Conservation (phyloP, 2,329 filamentous ascomycete genomes). For the Penicillium olsonii region DNA sequence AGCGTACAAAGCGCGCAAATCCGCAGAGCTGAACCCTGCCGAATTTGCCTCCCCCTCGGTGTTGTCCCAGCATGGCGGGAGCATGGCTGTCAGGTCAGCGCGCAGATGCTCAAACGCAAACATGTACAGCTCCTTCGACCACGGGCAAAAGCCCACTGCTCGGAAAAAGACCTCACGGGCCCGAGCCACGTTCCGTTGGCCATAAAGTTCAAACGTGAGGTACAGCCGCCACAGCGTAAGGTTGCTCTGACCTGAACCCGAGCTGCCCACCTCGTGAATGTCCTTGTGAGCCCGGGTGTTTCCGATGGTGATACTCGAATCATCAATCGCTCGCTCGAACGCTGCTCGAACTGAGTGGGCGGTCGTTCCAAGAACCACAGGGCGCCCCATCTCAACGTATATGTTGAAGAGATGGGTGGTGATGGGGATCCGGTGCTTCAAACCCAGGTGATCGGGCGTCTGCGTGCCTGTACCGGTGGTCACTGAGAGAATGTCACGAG, state of each 20-base stretch:
- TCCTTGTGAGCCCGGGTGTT: not conserved
- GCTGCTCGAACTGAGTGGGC: conserved; percentile 56
- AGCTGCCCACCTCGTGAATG: conserved; percentile 3
- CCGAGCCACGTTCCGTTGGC: conserved; percentile 35
- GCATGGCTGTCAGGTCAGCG: conserved; percentile 16
- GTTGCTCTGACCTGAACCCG: conserved; percentile 32
- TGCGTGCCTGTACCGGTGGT: conserved; percentile 5
- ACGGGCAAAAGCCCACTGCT: conserved; percentile 60
- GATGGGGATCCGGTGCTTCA: conserved; percentile 38
- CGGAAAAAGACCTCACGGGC: conserved; percentile 58
- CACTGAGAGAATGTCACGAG: conserved; percentile 62
- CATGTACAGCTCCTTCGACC: conserved; percentile 63
- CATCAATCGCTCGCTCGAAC: conserved; percentile 55
- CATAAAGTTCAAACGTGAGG: conserved; percentile 50
- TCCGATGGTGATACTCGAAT: conserved; percentile 14
- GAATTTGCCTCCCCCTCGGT: conserved; percentile 2
- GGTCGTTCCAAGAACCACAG: conserved; percentile 47
- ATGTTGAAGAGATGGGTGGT: conserved; percentile 58
- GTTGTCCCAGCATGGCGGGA: conserved; percentile 2
- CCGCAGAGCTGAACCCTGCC: conserved; percentile 43
- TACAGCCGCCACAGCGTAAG: conserved; percentile 56
- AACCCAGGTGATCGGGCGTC: not conserved
- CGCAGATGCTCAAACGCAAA: conserved; percentile 54
- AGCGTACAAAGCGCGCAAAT: conserved; percentile 42
- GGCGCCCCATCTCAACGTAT: conserved; percentile 54